A percentile compares a stretch with the other conserved stretches of the same genome.
These are phyloP conservation scores for Lichtheimia corymbifera DNA, from an alignment of 371 early-diverging fungal species.

Conservation along the genomic window DNA sequence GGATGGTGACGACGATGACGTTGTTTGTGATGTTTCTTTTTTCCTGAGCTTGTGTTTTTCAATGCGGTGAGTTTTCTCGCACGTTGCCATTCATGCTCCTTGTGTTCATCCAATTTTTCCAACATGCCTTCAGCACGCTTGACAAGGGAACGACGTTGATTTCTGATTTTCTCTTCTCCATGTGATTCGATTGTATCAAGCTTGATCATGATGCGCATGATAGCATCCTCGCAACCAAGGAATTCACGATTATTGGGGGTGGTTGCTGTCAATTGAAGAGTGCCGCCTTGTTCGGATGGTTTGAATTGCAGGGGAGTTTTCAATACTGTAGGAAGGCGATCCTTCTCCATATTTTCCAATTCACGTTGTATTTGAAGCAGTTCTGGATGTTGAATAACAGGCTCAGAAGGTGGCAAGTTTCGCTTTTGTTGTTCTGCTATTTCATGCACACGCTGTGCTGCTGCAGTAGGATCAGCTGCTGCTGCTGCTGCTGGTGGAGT, in stretches of 20 bases:
- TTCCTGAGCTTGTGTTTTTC: slow-evolving; percentile 29
- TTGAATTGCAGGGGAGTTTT: slow-evolving; percentile 26
- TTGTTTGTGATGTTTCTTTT: slow-evolving; percentile 4
- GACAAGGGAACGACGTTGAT: slow-evolving; percentile 35
- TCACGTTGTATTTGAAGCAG: slow-evolving; percentile 26
- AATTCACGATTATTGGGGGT: slow-evolving; percentile 23
- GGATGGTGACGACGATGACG: slow-evolving; percentile 3
- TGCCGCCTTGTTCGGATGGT: slow-evolving; percentile 3
- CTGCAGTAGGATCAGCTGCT: not conserved
- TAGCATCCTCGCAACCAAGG: slow-evolving; percentile 23
- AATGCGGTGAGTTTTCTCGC: slow-evolving; percentile 5
- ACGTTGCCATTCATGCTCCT: slow-evolving; percentile 44
- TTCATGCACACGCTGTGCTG: slow-evolving; percentile 8
- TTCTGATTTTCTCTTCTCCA: slow-evolving; percentile 36
- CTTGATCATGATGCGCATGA: slow-evolving; percentile 31
- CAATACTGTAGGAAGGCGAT: slow-evolving; percentile 21
- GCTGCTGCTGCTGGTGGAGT: not conserved
- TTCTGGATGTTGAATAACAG: slow-evolving; percentile 8
- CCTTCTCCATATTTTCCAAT: slow-evolving; percentile 22
- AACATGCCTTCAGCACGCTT: slow-evolving; percentile 36
- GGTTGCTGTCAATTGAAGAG: slow-evolving; percentile 10
- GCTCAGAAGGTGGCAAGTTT: slow-evolving; percentile 9
- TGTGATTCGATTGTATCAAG: slow-evolving; percentile 44
- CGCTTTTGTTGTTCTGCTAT: slow-evolving; percentile 15
- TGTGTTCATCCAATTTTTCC: slow-evolving; percentile 37